Conservation (phyloP, 2,329 filamentous ascomycete species). For the Alternaria infectoria region DNA sequence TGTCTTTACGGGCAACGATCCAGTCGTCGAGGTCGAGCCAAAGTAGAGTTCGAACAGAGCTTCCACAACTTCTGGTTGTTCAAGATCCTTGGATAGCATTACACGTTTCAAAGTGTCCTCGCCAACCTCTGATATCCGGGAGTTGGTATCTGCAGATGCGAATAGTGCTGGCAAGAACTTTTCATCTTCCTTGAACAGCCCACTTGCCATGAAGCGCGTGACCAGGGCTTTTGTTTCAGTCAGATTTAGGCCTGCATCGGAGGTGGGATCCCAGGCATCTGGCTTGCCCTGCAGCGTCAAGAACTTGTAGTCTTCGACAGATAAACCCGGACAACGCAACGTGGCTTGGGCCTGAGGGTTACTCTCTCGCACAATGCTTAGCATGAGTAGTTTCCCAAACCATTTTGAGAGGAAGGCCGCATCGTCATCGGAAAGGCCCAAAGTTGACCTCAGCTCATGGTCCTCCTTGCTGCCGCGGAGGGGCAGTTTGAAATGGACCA, state of each 20-base stretch:
- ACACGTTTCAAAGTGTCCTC: conserved; percentile 88
- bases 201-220: conserved; percentile 77
- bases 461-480: conserved; percentile 81
- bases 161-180: conserved; percentile 84
- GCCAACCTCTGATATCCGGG: conserved; percentile 79
- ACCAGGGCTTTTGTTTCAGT: conserved; percentile 73
- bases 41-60: conserved; percentile 77
- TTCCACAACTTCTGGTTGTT: conserved; percentile 68
- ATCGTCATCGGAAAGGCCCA: conserved; percentile 75
- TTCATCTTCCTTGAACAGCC: conserved; percentile 82
- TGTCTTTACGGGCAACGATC: conserved; percentile 58
- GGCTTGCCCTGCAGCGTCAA: conserved; percentile 70
- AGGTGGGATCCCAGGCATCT: conserved; percentile 69
- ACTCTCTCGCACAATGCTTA: conserved; percentile 54
- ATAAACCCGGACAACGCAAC: conserved; percentile 65
- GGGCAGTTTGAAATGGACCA: conserved; percentile 75
- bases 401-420: conserved; percentile 74
- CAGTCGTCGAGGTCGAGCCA: conserved; percentile 53
- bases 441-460: conserved; percentile 65
- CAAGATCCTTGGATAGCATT: conserved; percentile 70
- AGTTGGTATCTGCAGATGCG: conserved; percentile 82
- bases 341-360: conserved; percentile 47
- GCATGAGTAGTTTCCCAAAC: conserved; percentile 78
- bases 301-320: conserved; percentile 70
- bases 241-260: conserved; percentile 68